phyloP scores from a whole-genome alignment of 495 filamentous ascomycete species.

The Aspergillus bridgeri region DNA sequence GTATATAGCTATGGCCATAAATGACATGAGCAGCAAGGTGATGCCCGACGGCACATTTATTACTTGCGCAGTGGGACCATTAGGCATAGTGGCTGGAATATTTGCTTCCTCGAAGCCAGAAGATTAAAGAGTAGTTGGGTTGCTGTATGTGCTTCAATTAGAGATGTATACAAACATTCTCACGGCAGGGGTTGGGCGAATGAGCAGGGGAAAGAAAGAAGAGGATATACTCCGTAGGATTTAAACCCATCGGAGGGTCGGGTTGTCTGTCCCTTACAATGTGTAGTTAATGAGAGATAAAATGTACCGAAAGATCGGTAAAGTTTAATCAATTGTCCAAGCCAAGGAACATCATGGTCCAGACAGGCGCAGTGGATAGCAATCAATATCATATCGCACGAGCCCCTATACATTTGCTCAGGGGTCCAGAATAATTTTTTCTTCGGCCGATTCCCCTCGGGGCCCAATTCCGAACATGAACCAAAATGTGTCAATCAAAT shows the following conservation, averaged over 20 bases:
- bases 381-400: neutral
- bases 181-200: neutral
- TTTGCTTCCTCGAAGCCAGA: neutral
- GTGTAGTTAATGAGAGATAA: neutral
- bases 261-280: neutral
- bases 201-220: neutral
- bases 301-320: neutral
- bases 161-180: neutral
- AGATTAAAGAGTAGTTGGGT: neutral
- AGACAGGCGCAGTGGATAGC: neutral
- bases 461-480: neutral
- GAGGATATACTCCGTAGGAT: neutral
- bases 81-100: neutral
- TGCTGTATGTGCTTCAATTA: neutral
- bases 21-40: constrained; percentile 29
- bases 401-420: neutral
- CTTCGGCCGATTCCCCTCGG: neutral
- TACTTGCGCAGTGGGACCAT: constrained; percentile 15
- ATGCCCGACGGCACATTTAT: constrained; percentile 12
- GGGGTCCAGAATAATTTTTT: neutral
- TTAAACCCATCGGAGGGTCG: neutral
- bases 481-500: neutral
- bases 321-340: neutral
- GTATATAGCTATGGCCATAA: constrained; percentile 34
- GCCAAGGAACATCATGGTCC: neutral